These are phyloP conservation scores for Galerina marginata DNA, from an alignment of 768 basidiomycete species.

Conservation along the genomic window DNA sequence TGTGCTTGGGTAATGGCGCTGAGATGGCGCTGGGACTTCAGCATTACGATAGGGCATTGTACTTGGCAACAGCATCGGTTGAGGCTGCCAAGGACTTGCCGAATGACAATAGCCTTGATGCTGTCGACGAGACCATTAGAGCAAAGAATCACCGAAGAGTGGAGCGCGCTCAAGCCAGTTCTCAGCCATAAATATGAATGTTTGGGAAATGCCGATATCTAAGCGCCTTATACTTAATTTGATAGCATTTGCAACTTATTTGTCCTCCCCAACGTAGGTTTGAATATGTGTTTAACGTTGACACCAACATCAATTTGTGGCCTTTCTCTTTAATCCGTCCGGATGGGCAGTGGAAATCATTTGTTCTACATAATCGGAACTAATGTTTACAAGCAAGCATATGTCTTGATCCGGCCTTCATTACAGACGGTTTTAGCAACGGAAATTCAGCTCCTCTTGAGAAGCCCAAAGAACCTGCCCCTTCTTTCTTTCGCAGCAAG, in stretches of 20 bases:
- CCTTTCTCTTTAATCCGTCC: too few species aligned
- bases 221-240: too few species aligned
- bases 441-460: constrained; percentile 3
- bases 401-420: background rate
- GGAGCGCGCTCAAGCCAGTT: background rate
- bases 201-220: too few species aligned
- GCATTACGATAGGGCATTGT: constrained; percentile 27
- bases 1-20: constrained; percentile 39
- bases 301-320: too few species aligned
- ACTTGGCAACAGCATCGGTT: constrained; percentile 29
- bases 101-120: constrained; percentile 11
- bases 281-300: too few species aligned
- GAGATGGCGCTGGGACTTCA: constrained; percentile 35
- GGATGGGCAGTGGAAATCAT: background rate
- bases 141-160: constrained; percentile 31
- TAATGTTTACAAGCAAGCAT: constrained; percentile 6
- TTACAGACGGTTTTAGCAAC: background rate
- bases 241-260: too few species aligned
- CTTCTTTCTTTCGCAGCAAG: constrained; percentile 62
- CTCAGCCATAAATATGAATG: too few species aligned
- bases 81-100: constrained; percentile 23
- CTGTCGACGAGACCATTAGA: constrained; percentile 18
- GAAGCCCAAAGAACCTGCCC: constrained; percentile 47
- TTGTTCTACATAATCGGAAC: background rate
- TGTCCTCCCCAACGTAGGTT: too few species aligned